Conservation (phyloP, 2,329 filamentous ascomycete species). For the Samsoniella hepiali region DNA sequence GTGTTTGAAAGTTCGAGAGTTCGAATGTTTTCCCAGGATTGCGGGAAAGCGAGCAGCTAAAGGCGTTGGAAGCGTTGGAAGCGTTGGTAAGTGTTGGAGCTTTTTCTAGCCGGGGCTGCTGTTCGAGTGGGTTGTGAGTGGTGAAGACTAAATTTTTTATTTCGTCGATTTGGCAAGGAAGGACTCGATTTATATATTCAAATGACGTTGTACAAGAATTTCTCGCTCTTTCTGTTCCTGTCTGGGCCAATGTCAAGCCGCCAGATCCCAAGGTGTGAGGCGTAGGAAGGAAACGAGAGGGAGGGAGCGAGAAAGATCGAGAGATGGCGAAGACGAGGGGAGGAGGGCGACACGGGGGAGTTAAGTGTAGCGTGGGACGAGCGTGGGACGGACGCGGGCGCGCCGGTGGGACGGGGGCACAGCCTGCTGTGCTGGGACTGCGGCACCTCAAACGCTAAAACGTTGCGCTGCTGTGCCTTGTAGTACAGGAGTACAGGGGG, state of each 20-base stretch:
- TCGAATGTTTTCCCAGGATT: background rate
- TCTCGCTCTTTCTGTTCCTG: background rate
- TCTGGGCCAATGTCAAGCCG: background rate
- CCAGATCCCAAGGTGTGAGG: background rate
- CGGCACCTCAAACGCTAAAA: background rate
- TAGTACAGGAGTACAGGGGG: conserved; percentile 6
- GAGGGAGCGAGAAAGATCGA: background rate
- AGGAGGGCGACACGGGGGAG: background rate
- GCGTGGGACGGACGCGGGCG: background rate
- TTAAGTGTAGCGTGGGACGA: conserved; percentile 15
- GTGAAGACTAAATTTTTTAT: background rate
- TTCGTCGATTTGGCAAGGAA: background rate
- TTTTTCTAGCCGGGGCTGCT: background rate
- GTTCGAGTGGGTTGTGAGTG: background rate
- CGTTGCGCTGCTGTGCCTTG: background rate
- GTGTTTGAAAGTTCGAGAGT: background rate
- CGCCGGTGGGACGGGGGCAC: background rate
- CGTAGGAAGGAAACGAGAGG: background rate
- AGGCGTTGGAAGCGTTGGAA: background rate
- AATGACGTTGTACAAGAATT: background rate
- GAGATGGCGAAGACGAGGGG: background rate
- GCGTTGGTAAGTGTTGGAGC: background rate
- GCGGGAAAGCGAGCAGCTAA: background rate
- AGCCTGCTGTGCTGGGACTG: background rate
- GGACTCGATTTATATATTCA: background rate